Evolutionary conservation across 148 eudicot species (phyloP), one percentile per base, ranked within the genome.

Genomic region (Rhododendron simsii): DNA sequence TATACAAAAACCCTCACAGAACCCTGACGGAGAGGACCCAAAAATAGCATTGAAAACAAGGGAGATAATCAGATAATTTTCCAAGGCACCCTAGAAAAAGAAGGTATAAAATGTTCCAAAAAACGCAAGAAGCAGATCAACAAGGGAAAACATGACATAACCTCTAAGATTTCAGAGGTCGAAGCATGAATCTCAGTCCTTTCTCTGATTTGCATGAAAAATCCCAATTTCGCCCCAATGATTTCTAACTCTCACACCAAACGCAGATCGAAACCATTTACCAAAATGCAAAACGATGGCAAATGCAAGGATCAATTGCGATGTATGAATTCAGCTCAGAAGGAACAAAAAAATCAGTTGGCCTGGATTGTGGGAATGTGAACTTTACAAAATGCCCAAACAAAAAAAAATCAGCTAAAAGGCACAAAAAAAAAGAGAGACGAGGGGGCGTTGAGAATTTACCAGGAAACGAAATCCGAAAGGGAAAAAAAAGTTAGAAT

Each of bases 11-110:
- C 20, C 37, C n/a, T 23, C 75, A 83, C 47, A 77, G 51, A 88
- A 50, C 89, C 87, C 86, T 85, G 57, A 85, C 71, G 74, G 1
- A 50, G 33, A 76, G 69, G 35, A 82, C 12, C 51, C 77, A 57
- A 87, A 85, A 15, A 30, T 80, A 57, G 50, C 39, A 18, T 39
- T 13, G 0, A 20, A 65, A 55, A 14, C 55, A 21, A 12, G 55
- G 21, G 37, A 15, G 78, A 9, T 73, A 37, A 86, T 44, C 50
- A 15, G 78, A 9, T 73, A 37, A 81, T 44, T 55, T n/a, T 51
- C 15, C 4, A 16, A 51, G 16, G 45, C 74, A 86, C 61, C 61
- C 78, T 47, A 50, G 48, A 44, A 55, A 84, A 50, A 28, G 5
- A 30, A 13, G 5, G 6, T 33, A 65, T 77, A 5, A 18, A 6